Evolutionary conservation across 2,329 filamentous ascomycete genomes (phyloP).

Genomic region (Trichoderma breve): DNA sequence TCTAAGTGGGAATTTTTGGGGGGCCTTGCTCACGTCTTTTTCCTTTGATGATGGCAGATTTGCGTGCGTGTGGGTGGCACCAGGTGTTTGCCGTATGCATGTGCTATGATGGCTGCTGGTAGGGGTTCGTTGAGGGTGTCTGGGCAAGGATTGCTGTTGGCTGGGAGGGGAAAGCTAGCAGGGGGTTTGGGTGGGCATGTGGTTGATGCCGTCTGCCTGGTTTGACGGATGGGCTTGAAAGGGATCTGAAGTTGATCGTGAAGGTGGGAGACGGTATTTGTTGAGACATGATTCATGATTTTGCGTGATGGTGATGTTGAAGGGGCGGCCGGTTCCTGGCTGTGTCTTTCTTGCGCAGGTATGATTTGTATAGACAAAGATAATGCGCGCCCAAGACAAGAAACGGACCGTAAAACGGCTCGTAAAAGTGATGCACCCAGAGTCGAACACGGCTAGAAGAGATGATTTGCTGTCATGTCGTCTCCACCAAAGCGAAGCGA

Average conservation of each 20-base stretch:
- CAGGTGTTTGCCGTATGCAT: slow-evolving; percentile 3
- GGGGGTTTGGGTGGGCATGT: slow-evolving; percentile 10
- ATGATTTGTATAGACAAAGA: neutral
- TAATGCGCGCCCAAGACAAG: neutral
- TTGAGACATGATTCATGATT: neutral
- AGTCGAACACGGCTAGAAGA: neutral
- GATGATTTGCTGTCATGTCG: neutral
- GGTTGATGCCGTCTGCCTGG: slow-evolving; percentile 4
- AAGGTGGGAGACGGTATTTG: neutral
- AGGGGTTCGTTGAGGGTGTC: neutral
- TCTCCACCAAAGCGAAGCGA: neutral
- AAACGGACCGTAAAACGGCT: neutral
- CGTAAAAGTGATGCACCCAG: neutral
- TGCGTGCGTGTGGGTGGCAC: neutral
- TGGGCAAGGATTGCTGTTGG: slow-evolving; percentile 7
- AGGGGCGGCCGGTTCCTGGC: neutral
- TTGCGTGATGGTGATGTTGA: neutral
- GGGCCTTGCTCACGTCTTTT: neutral
- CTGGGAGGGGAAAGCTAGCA: neutral
- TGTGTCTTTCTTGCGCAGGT: neutral
- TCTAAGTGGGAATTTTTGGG: neutral
- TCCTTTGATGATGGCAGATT: neutral
- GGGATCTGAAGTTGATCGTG: neutral
- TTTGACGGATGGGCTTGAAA: neutral
- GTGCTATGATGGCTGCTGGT: neutral